Conservation (phyloP, 805 yeast genomes). For the Sugiyamaella floridensis region DNA sequence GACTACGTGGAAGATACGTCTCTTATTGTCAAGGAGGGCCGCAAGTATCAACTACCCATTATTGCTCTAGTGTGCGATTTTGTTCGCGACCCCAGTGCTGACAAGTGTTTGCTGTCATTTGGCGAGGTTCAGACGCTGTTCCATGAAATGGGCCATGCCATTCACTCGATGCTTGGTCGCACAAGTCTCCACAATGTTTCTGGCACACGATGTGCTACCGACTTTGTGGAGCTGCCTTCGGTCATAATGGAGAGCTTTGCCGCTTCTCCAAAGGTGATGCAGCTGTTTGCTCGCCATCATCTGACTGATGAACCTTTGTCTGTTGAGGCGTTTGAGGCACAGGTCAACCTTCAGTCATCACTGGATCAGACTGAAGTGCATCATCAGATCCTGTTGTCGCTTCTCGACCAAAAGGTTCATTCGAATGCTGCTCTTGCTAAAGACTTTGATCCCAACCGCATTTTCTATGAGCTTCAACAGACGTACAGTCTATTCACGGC, state of each 20-base stretch:
- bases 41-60: conserved; percentile 73
- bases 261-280: conserved; percentile 66
- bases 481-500: conserved; percentile 59
- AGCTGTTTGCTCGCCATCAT: conserved; percentile 65
- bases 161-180: conserved; percentile 94
- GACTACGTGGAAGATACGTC: conserved; percentile 12
- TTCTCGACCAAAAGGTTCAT: conserved; percentile 78
- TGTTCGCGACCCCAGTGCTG: conserved; percentile 27
- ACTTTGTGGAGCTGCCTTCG: conserved; percentile 93
- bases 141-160: conserved; percentile 99
- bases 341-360: conserved; percentile 45
- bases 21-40: conserved; percentile 31
- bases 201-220: conserved; percentile 93
- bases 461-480: conserved; percentile 62
- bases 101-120: conserved; percentile 55
- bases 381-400: conserved; percentile 85
- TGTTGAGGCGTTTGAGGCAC: conserved; percentile 40
- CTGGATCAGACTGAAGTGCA: conserved; percentile 67
- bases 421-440: conserved; percentile 27
- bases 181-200: conserved; percentile 85
- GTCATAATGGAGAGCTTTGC: conserved; percentile 95
- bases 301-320: conserved; percentile 59
- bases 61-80: conserved; percentile 87
- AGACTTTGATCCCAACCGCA: conserved; percentile 48
- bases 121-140: conserved; percentile 88